A percentile compares a stretch with the other conserved stretches of the same genome.
phyloP scores from a whole-genome alignment of 352 stramenopile species.

The Phytophthora fragariaefolia region DNA sequence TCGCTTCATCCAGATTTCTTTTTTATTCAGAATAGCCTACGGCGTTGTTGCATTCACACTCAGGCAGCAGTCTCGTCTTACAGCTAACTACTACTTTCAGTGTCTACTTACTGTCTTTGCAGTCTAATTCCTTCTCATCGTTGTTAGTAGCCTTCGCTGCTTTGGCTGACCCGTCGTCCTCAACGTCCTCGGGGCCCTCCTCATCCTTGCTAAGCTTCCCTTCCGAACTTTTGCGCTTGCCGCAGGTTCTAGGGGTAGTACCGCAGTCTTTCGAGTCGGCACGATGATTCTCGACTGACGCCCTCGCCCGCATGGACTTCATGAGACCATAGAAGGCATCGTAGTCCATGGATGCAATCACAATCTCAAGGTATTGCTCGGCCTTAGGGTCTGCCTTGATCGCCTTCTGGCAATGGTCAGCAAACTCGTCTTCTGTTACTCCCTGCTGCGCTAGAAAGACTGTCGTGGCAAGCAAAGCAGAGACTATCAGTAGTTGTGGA shows the following conservation, averaged over 20 bases:
- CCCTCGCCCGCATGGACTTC: conserved; percentile 71
- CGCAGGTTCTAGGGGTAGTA: conserved; percentile 6
- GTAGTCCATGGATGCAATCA: conserved; percentile 84
- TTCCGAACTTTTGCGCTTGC: conserved; percentile 30
- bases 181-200: conserved; percentile 26
- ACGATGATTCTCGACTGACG: conserved; percentile 45
- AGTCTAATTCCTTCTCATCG: conserved; percentile 27
- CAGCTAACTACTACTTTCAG: not conserved
- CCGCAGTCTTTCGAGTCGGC: conserved; percentile 44
- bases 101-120: conserved; percentile 38
- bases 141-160: conserved; percentile 27
- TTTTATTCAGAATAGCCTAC: conserved; percentile 28
- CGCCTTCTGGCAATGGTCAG: conserved; percentile 52
- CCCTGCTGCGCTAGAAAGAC: conserved; percentile 59
- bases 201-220: conserved; percentile 40
- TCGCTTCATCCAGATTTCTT: conserved; percentile 2
- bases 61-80: conserved; percentile 8
- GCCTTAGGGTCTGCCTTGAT: conserved; percentile 66
- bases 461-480: conserved; percentile 24
- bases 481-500: not conserved
- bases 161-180: conserved; percentile 32
- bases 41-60: conserved; percentile 3
- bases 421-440: conserved; percentile 70
- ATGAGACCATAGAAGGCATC: conserved; percentile 77
- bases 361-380: conserved; percentile 76